phyloP scores from a whole-genome alignment of 495 filamentous ascomycete genomes.

The Penicillium pulvis region DNA sequence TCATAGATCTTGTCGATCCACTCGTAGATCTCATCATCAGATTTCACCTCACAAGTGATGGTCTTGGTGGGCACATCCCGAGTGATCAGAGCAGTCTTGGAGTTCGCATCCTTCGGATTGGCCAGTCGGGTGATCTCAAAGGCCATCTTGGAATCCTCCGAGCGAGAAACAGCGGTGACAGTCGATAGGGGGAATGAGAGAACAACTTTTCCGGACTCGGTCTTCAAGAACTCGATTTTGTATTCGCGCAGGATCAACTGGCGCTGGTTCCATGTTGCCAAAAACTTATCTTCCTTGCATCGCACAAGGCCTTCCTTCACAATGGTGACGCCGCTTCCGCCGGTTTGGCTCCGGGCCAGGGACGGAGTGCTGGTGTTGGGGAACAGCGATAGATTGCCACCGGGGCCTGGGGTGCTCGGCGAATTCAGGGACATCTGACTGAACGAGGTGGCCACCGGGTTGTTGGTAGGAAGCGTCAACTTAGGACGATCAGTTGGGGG shows the following conservation, averaged over 20 bases:
- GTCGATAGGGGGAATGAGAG: constrained; percentile 80
- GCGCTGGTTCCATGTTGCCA: constrained; percentile 88
- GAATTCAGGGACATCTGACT: constrained; percentile 71
- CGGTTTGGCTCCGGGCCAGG: constrained; percentile 61
- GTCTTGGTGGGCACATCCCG: constrained; percentile 79
- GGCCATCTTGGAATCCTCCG: constrained; percentile 82
- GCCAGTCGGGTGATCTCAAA: constrained; percentile 84
- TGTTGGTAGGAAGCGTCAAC: constrained; percentile 65
- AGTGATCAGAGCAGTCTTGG: constrained; percentile 58
- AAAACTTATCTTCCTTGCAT: constrained; percentile 82
- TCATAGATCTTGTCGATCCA: constrained; percentile 98
- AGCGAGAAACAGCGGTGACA: constrained; percentile 80
- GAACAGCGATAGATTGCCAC: constrained; percentile 53
- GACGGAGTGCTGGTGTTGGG: constrained; percentile 66
- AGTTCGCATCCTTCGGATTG: constrained; percentile 61
- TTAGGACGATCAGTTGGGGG: constrained; percentile 84
- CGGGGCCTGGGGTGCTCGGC: constrained; percentile 55
- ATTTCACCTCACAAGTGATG: constrained; percentile 85
- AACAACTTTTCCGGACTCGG: constrained; percentile 77
- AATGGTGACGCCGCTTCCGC: constrained; percentile 63
- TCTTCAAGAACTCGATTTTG: constrained; percentile 89
- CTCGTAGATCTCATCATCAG: constrained; percentile 93
- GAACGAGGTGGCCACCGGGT: constrained; percentile 76
- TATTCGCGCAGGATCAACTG: constrained; percentile 87
- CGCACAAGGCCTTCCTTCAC: constrained; percentile 89